phyloP scores from a whole-genome alignment of 1,284 basidiomycete genomes.

The Leccinum fuscescens region DNA sequence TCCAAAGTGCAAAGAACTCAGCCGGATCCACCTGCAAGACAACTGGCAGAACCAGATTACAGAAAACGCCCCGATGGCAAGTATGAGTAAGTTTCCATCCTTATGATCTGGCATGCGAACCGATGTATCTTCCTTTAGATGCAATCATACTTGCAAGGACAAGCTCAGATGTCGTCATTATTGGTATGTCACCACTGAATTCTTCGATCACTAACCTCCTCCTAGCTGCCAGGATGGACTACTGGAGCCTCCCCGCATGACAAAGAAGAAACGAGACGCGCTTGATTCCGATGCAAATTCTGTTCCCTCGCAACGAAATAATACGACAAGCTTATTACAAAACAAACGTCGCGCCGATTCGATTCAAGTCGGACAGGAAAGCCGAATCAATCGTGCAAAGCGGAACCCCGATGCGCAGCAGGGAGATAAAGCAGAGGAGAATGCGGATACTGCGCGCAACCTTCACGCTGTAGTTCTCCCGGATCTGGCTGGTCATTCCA shows the following conservation, averaged over 20 bases:
- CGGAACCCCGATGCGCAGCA: constrained; percentile 37
- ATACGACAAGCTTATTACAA: neutral
- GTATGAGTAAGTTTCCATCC: constrained; percentile 43
- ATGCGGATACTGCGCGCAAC: constrained; percentile 41
- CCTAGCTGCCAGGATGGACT: constrained; percentile 71
- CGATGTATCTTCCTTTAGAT: constrained; percentile 42
- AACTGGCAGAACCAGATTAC: constrained; percentile 8
- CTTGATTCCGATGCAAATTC: constrained; percentile 20
- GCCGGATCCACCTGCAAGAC: constrained; percentile 1
- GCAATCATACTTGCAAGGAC: constrained; percentile 78
- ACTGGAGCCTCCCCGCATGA: constrained; percentile 46
- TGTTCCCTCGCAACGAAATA: constrained; percentile 6
- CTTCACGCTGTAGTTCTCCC: constrained; percentile 41
- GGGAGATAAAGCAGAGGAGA: constrained; percentile 47
- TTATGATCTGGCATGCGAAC: neutral
- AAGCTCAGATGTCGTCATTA: constrained; percentile 71
- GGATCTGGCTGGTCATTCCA: constrained; percentile 37
- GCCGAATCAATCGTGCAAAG: constrained; percentile 18
- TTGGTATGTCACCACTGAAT: constrained; percentile 44
- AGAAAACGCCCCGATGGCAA: constrained; percentile 47
- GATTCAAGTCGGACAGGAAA: neutral
- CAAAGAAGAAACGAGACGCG: constrained; percentile 36
- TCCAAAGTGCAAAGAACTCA: constrained; percentile 1
- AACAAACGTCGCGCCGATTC: neutral
- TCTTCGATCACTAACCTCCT: constrained; percentile 4